A percentile compares a stretch with the other conserved stretches of the same genome.
Evolutionary conservation across 768 basidiomycete species (phyloP).

Genomic region (Dacryopinax spathularia): DNA sequence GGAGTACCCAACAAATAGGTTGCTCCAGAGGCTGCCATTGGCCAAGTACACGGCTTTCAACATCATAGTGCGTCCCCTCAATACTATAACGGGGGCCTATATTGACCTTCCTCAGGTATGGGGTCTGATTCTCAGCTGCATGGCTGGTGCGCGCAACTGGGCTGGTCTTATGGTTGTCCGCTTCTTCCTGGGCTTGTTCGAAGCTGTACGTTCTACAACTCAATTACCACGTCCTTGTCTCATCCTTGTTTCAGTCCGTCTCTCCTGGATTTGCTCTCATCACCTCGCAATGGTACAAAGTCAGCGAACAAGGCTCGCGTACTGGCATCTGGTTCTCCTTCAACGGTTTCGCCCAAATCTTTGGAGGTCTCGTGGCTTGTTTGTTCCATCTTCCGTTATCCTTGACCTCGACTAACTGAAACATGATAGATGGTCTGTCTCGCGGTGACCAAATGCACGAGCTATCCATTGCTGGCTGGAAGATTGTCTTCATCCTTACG

Average conservation of each 20-base stretch:
- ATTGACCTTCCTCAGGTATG: constrained; percentile 23
- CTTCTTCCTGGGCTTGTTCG: constrained; percentile 25
- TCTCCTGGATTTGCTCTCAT: neutral
- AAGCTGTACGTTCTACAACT: constrained; percentile 6
- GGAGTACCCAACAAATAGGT: constrained; percentile 37
- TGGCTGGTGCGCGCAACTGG: constrained; percentile 31
- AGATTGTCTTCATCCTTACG: constrained; percentile 32
- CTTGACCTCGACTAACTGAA: neutral
- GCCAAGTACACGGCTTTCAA: constrained; percentile 37
- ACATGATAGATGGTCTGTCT: neutral
- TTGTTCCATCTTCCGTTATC: neutral
- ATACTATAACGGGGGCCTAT: neutral
- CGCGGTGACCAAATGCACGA: neutral
- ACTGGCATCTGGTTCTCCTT: neutral
- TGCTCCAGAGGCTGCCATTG: constrained; percentile 36
- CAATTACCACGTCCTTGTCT: neutral
- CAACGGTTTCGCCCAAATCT: neutral
- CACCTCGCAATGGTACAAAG: neutral
- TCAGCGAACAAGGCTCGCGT: neutral
- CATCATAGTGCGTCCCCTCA: constrained; percentile 19
- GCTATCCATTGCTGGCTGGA: neutral
- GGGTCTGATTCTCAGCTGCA: constrained; percentile 37
- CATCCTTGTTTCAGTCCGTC: neutral
- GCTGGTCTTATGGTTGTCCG: constrained; percentile 32
- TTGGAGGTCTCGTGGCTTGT: neutral